Evolutionary conservation across 768 basidiomycete species (phyloP), one percentile per base, ranked within the genome.

Genomic region (Xerocomellus amylosporus): DNA sequence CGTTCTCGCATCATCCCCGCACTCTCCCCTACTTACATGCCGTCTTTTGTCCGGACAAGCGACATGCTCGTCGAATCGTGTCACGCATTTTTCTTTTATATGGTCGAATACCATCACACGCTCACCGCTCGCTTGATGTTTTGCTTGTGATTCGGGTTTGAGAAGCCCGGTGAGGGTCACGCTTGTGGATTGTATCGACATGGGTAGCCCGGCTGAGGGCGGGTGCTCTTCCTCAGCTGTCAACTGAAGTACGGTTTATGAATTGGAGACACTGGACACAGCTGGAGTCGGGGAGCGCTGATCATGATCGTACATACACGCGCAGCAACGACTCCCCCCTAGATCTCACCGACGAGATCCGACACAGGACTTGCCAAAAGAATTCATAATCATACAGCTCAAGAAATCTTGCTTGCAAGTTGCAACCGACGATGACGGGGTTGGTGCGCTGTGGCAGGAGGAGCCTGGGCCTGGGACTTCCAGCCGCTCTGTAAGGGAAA

Each of bases 21-120:
- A 9, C 34, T 24, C 24, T 24, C 24, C 4, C 24, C 24, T 24
- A 24, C 24, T 12, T 46, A 39, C 31, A 44, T 45, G 28, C 33
- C 28, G 33, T 46, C 17, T 51, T 19, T 24, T 31, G 37, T 55
- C 39, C 2, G 17, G 46, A 51, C 37, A 12, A 20, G n/a, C 34
- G 19, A 8, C 33, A 45, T 44, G 44, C 50, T 51, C 20, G 49
- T 49, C 41, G 26, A 52, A 30, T 52, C 19, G 22, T 61, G 50
- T 39, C 26, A 39, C 46, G 30, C 50, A 54, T 46, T n/a, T n/a
- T 14, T 46, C 24, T 46, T 47, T 28, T 8, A 39, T 37, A 30
- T 45, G 44, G 47, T 46, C 12, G 33, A 61, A 63, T 63, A 58
- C 54, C 62, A 64, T 42, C 51, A 40, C 49, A 53, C 45, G 22